These are phyloP conservation scores for Naganishia randhawae DNA, from an alignment of 768 basidiomycete species.

Conservation along the genomic window DNA sequence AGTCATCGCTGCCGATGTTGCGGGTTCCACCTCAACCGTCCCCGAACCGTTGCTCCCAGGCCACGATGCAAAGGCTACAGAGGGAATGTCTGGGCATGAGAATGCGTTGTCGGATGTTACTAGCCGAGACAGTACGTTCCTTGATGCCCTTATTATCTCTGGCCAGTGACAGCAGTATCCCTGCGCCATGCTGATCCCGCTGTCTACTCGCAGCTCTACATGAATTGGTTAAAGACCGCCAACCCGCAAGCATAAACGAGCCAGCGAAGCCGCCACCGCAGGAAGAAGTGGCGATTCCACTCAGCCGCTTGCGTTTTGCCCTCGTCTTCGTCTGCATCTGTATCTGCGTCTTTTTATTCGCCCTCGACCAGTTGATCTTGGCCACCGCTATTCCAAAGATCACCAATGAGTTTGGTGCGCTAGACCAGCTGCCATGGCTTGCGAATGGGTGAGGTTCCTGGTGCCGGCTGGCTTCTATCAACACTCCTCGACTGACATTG, in stretches of 20 bases:
- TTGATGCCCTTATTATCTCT: not conserved
- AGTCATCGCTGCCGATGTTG: not conserved
- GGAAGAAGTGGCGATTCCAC: constrained; percentile 11
- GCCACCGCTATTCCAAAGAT: constrained; percentile 48
- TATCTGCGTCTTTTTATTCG: constrained; percentile 44
- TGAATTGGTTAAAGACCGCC: not conserved
- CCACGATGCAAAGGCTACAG: not conserved
- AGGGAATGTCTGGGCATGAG: not conserved
- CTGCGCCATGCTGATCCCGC: not conserved
- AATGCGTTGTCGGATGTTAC: not conserved
- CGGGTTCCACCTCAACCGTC: not conserved
- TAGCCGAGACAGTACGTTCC: not conserved
- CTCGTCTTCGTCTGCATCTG: constrained; percentile 32
- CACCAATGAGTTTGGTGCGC: constrained; percentile 42
- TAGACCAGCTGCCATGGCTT: constrained; percentile 45
- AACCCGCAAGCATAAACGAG: not conserved
- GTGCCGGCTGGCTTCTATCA: constrained; percentile 29
- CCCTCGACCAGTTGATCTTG: constrained; percentile 53
- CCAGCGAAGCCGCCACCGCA: not conserved
- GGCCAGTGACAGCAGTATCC: not conserved
- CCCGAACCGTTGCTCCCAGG: not conserved
- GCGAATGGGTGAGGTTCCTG: constrained; percentile 33
- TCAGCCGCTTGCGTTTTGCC: constrained; percentile 18
- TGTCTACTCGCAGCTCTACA: not conserved
- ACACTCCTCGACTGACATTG: not conserved